Evolutionary conservation across 352 stramenopile genomes (phyloP), one percentile per base, ranked within the genome.

Genomic region (Globisporangium cystogenes): DNA sequence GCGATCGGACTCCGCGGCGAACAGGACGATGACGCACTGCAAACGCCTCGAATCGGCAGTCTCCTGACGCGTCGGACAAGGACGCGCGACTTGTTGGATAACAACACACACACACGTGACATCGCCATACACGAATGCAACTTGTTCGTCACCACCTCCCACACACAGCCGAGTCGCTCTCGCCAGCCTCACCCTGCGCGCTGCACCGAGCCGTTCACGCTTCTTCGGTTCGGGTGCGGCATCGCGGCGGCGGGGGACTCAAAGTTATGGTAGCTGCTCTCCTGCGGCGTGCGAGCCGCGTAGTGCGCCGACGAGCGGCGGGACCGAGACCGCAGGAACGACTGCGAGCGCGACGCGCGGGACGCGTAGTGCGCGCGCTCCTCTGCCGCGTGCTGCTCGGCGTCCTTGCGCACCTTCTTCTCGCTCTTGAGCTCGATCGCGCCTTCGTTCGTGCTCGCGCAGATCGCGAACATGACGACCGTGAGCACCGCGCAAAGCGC

Each of bases 401-500:
- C 68, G 2, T 85, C 63, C 48, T 83, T 86, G 43, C 75, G 75
- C 64, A 68, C 68, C 60, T 79, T 87, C 74, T 94, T 92, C 62
- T 94, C 83, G 39, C 64, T 68, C 73, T 94, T 94, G 62, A 91
- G 78, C 65, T 91, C 66, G 53, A 94, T 94, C 33, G 84, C 84
- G 45, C 84, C 84, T 48, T 79, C 65, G 57, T 90, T 87, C 51
- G 83, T 83, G 45, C 84, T 94, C 41, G 84, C 84, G 45, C 77
- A 90, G 44, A 89, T 64, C 7, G 68, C 59, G 53, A 95, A 92
- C 72, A 95, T 86, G 45, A 79, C 59, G 44, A 87, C 63, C 36
- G 84, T 95, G 42, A 93, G 63, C 35, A 88, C 18, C 16, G 76
- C 47, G 49, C 82, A 91, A 12, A 93, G 52, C 4, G 68, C 73